These are phyloP conservation scores for Xylaria cubensis DNA, from an alignment of 495 filamentous ascomycete species.

Conservation along the genomic window DNA sequence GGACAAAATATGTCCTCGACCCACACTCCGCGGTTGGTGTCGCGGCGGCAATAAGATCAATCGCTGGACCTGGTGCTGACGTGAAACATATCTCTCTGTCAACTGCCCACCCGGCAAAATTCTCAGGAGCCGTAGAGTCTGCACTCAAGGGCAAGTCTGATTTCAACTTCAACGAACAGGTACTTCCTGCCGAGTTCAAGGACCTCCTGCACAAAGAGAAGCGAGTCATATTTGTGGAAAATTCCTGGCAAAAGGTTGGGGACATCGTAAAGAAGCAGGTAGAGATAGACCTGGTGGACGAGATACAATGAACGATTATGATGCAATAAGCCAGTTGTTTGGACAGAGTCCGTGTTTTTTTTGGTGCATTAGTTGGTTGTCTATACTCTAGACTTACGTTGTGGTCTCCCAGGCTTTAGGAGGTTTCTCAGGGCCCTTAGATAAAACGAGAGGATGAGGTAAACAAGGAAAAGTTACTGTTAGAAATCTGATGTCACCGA, in stretches of 20 bases:
- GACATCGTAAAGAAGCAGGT: conserved; percentile 63
- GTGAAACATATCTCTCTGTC: conserved; percentile 78
- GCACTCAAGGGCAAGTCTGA: conserved; percentile 70
- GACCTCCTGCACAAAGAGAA: conserved; percentile 72
- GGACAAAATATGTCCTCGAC: conserved; percentile 80
- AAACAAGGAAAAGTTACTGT: neutral
- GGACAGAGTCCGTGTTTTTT: neutral
- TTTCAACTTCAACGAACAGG: conserved; percentile 72
- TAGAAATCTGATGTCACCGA: too few relatives aligned
- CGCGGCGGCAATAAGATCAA: conserved; percentile 69
- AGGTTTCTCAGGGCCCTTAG: neutral
- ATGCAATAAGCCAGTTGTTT: conserved; percentile 14
- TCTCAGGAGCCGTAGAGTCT: conserved; percentile 75
- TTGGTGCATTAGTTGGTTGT: neutral
- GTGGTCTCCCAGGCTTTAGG: neutral
- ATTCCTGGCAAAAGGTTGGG: conserved; percentile 57
- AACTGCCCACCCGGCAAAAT: conserved; percentile 95
- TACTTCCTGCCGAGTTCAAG: conserved; percentile 79
- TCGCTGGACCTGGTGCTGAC: conserved; percentile 52
- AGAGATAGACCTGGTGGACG: conserved; percentile 52
- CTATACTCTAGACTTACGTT: neutral
- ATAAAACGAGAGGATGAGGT: neutral
- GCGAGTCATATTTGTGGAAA: conserved; percentile 62
- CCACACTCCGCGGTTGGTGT: conserved; percentile 91
- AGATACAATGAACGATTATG: neutral